These are phyloP conservation scores for Emergomyces orientalis DNA, from an alignment of 2,329 filamentous ascomycete genomes.

Conservation along the genomic window DNA sequence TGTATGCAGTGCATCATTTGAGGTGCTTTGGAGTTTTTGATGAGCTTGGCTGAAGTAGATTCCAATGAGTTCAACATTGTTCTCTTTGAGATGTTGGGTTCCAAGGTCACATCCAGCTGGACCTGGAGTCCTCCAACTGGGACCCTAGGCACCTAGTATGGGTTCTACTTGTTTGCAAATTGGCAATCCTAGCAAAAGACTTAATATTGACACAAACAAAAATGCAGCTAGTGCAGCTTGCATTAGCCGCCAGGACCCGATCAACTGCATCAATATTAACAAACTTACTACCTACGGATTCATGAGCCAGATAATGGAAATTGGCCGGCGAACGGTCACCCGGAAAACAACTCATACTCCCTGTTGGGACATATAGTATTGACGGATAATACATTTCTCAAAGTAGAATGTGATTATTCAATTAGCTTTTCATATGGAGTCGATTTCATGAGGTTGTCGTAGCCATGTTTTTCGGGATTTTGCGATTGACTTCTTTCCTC, in stretches of 20 bases:
- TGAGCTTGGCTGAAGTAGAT: neutral
- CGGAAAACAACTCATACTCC: neutral
- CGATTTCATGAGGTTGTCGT: neutral
- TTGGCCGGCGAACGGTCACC: neutral
- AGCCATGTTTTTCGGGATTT: neutral
- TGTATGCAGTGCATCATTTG: neutral
- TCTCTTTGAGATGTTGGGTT: neutral
- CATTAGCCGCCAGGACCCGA: neutral
- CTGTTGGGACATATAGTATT: neutral
- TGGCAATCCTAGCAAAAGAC: neutral
- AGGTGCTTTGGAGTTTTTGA: neutral
- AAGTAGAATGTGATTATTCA: neutral
- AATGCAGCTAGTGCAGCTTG: neutral
- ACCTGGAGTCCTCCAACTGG: too few relatives aligned
- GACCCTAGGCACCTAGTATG: neutral
- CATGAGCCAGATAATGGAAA: neutral
- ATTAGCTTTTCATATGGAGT: neutral
- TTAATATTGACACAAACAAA: neutral
- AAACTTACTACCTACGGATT: neutral
- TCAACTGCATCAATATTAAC: neutral
- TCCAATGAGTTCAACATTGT: neutral
- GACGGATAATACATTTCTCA: neutral
- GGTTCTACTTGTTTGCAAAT: neutral
- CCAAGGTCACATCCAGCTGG: neutral
- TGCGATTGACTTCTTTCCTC: neutral